Percentiles rank a stretch among this genome's conserved stretches.
These are phyloP conservation scores for Kwoniella shandongensis DNA, from an alignment of 768 basidiomycete genomes.

Conservation along the genomic window DNA sequence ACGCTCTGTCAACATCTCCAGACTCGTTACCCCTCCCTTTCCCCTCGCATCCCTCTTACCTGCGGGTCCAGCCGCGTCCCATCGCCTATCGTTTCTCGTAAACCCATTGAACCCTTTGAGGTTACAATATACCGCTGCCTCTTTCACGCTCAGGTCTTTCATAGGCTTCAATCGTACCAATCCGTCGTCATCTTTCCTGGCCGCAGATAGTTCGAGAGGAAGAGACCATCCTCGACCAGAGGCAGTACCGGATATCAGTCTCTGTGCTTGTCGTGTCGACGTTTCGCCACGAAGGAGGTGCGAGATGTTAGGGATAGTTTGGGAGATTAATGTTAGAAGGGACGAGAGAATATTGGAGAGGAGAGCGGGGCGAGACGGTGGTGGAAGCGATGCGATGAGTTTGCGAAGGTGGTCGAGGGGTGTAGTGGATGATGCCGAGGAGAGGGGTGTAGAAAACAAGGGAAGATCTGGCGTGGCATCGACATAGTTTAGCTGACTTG, in stretches of 20 bases:
- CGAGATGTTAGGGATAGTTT: constrained; percentile 35
- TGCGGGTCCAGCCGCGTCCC: constrained; percentile 31
- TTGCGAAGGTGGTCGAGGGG: constrained; percentile 32
- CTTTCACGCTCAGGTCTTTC: constrained; percentile 46
- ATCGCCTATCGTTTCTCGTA: constrained; percentile 41
- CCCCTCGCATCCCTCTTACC: constrained; percentile 36
- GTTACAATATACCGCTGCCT: constrained; percentile 45
- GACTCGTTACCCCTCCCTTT: constrained; percentile 41
- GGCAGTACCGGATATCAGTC: constrained; percentile 46
- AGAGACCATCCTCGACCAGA: constrained; percentile 48
- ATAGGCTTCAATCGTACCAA: constrained; percentile 44
- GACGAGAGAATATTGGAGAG: constrained; percentile 43
- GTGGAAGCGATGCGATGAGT: constrained; percentile 41
- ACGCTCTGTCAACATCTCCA: constrained; percentile 51
- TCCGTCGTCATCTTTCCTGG: constrained; percentile 5
- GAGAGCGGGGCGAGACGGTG: constrained; percentile 45
- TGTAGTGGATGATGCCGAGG: constrained; percentile 21
- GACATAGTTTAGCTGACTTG: neutral
- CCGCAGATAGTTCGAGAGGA: constrained; percentile 41
- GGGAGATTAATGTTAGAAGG: constrained; percentile 28
- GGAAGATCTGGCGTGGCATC: constrained; percentile 27
- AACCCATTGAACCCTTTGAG: constrained; percentile 23
- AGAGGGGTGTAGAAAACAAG: constrained; percentile 17
- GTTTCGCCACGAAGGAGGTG: constrained; percentile 50
- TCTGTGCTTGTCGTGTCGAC: constrained; percentile 48